These are phyloP conservation scores for Chytriomyces confervae DNA, from an alignment of 192 early-diverging fungal species.

Conservation along the genomic window DNA sequence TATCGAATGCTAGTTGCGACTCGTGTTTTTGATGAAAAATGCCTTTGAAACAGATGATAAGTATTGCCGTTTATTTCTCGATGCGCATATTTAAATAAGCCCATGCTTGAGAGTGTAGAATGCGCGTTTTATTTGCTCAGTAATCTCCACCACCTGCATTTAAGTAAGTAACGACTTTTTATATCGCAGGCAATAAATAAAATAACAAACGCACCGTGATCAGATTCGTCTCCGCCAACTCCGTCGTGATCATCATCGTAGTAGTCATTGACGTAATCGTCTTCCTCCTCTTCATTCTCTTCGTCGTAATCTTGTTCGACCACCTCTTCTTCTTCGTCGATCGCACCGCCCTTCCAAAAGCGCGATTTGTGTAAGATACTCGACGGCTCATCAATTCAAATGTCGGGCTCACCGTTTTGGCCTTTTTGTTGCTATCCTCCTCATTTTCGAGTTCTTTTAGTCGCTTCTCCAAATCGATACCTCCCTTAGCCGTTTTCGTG, in stretches of 20 bases:
- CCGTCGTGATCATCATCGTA: constrained; percentile 40
- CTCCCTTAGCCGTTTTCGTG: constrained; percentile 26
- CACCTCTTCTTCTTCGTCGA: constrained; percentile 31
- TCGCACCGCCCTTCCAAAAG: constrained; percentile 36
- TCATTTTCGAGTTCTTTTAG: constrained; percentile 25
- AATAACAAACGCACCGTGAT: constrained; percentile 15
- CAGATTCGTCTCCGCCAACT: constrained; percentile 30
- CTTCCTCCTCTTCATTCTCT: constrained; percentile 32
- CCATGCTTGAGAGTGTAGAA: no score
- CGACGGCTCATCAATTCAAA: no score
- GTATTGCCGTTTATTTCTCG: no score
- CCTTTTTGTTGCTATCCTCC: constrained; percentile 1
- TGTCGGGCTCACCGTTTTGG: neutral
- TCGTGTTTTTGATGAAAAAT: no score
- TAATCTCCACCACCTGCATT: no score
- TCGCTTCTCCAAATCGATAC: constrained; percentile 10
- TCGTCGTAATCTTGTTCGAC: constrained; percentile 35
- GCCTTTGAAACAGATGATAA: no score
- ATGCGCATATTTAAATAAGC: no score
- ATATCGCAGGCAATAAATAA: no score
- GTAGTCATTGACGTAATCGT: constrained; percentile 31
- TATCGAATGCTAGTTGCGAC: no score
- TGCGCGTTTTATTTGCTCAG: no score
- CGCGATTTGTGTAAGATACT: constrained; percentile 47
- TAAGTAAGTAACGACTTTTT: no score